phyloP scores from a whole-genome alignment of 805 yeast species.

The Saccharomyces kudriavzevii region DNA sequence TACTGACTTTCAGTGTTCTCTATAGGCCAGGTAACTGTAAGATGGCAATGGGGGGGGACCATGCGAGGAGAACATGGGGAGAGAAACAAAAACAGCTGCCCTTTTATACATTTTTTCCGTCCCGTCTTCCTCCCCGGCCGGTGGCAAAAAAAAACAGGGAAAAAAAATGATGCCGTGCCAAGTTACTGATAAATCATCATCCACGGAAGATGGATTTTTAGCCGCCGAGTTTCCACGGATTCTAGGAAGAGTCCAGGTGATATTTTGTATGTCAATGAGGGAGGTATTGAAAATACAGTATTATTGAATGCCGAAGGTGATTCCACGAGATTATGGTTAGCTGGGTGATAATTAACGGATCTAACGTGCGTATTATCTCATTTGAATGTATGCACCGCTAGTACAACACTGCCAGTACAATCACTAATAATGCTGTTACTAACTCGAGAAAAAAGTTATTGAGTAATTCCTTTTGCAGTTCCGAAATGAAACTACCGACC shows the following conservation, averaged over 20 bases:
- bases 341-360: neutral
- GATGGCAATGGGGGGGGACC: neutral
- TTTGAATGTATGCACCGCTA: too few species aligned
- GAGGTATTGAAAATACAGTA: too few species aligned
- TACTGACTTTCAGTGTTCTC: neutral
- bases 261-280: too few species aligned
- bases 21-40: neutral
- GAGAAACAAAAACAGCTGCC: neutral
- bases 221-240: neutral
- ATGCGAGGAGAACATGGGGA: neutral
- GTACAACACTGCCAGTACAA: too few species aligned
- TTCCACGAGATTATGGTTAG: too few species aligned
- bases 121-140: neutral
- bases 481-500: neutral
- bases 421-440: neutral
- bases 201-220: neutral
- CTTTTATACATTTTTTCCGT: neutral
- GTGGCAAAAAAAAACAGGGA: neutral
- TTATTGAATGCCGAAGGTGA: too few species aligned
- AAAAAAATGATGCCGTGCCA: neutral
- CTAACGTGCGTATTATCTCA: neutral
- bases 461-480: too few species aligned
- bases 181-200: neutral
- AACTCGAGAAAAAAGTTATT: neutral
- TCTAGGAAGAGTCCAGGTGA: too few species aligned